phyloP scores from a whole-genome alignment of 768 basidiomycete species.

The Mycena olivaceomarginata region DNA sequence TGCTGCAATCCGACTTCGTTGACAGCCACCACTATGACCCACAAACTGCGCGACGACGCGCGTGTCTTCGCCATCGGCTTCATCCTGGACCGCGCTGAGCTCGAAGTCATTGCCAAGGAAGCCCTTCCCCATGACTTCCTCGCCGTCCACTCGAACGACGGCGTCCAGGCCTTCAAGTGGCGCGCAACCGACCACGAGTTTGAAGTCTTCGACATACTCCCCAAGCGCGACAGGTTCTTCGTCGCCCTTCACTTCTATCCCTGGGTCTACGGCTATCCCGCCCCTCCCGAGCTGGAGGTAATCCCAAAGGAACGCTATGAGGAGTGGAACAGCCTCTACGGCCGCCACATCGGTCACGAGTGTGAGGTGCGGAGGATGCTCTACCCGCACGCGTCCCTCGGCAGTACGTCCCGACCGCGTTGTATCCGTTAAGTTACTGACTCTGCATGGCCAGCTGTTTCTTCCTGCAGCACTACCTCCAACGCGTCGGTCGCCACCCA shows the following conservation, averaged over 20 bases:
- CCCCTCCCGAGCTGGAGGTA: neutral
- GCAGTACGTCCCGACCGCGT: neutral
- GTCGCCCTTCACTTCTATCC: slow-evolving; percentile 1
- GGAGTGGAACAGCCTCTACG: neutral
- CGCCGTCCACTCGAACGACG: neutral
- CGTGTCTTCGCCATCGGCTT: neutral
- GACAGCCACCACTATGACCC: neutral
- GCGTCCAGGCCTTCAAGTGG: slow-evolving; percentile 1
- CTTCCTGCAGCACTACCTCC: neutral
- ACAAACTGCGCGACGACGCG: neutral
- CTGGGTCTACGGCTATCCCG: neutral
- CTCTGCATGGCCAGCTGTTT: neutral
- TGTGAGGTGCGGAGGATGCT: neutral
- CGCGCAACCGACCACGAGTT: neutral
- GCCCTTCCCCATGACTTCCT: neutral
- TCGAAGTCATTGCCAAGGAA: neutral
- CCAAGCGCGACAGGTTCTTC: neutral
- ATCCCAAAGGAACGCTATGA: neutral
- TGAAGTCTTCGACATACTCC: neutral
- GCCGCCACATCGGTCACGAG: neutral
- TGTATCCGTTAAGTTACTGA: neutral
- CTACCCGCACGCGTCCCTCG: neutral
- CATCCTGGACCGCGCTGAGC: neutral
- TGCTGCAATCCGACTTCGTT: too few relatives aligned
- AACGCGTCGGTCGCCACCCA: neutral